phyloP scores from a whole-genome alignment of 2,329 filamentous ascomycete species.

The Colletotrichum somersetense region DNA sequence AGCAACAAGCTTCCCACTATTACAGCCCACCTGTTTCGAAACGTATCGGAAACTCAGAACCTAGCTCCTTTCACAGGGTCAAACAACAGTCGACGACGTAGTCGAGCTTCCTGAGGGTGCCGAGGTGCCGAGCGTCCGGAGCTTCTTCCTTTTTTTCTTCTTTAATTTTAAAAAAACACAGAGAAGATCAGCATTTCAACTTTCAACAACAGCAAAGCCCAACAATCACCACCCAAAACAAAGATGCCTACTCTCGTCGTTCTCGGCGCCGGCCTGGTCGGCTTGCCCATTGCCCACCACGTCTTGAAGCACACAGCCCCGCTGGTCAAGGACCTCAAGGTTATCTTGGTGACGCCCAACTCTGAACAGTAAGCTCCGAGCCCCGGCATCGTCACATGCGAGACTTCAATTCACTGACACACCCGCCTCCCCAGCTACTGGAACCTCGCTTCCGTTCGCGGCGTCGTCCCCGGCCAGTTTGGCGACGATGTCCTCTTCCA shows the following conservation, averaged over 20 bases:
- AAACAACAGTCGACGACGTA: neutral
- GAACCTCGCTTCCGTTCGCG: constrained; percentile 68
- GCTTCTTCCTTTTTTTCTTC: neutral
- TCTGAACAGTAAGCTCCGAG: constrained; percentile 45
- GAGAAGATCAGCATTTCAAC: neutral
- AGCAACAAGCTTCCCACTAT: constrained; percentile 4
- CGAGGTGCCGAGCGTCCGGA: neutral
- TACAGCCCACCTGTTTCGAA: constrained; percentile 28
- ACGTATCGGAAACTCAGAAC: constrained; percentile 24
- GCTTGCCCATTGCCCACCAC: constrained; percentile 64
- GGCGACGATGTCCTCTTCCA: constrained; percentile 61
- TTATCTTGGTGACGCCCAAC: constrained; percentile 67
- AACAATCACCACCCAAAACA: neutral
- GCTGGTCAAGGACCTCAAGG: constrained; percentile 58
- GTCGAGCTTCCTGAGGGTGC: neutral
- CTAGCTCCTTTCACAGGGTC: constrained; percentile 9
- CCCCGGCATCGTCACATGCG: too few species aligned
- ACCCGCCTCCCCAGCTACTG: constrained; percentile 63
- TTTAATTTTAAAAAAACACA: neutral
- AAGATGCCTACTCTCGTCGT: constrained; percentile 65
- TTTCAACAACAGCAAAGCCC: neutral
- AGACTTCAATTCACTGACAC: constrained; percentile 22
- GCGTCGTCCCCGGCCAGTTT: constrained; percentile 62
- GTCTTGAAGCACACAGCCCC: constrained; percentile 63
- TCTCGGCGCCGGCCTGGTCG: constrained; percentile 65